These are phyloP conservation scores for Phalaenopsis hybrid DNA, from an alignment of 116 monocot species.

Conservation along the genomic window DNA sequence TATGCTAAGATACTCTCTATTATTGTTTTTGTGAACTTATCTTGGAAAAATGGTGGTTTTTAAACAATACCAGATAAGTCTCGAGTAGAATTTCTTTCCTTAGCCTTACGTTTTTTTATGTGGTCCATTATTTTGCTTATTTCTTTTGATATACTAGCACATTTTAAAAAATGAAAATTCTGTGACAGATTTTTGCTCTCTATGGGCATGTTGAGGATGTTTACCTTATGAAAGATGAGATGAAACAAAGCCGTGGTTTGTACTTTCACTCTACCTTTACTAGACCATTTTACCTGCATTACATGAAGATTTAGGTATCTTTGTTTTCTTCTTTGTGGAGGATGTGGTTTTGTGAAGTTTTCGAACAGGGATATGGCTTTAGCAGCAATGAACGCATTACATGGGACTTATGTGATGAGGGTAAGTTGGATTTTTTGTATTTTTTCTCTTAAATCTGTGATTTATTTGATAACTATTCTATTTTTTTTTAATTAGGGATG, in stretches of 20 bases:
- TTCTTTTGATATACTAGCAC: background rate
- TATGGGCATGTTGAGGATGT: conserved; percentile 59
- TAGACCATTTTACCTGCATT: background rate
- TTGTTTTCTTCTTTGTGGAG: conserved; percentile 17
- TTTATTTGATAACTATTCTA: conserved; percentile 10
- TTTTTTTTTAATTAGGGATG: conserved; percentile 39
- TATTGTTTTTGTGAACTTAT: background rate
- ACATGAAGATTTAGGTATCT: background rate
- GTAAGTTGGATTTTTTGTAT: conserved; percentile 18
- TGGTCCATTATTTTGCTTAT: background rate
- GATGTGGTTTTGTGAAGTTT: conserved; percentile 60
- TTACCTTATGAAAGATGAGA: conserved; percentile 41
- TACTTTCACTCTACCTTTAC: background rate
- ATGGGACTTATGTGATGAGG: conserved; percentile 50
- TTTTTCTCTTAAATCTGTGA: background rate
- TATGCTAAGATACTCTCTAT: background rate
- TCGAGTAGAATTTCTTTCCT: background rate
- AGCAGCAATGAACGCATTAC: conserved; percentile 43
- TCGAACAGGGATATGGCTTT: conserved; percentile 44
- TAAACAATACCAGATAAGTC: background rate
- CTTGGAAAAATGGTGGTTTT: background rate
- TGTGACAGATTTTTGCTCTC: conserved; percentile 44
- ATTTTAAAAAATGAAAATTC: conserved; percentile 1
- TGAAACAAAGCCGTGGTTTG: conserved; percentile 45
- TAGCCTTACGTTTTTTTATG: background rate